Evolutionary conservation across 2,329 filamentous ascomycete species (phyloP), one percentile per base, ranked within the genome.

Genomic region (Penicillium verrucosum): DNA sequence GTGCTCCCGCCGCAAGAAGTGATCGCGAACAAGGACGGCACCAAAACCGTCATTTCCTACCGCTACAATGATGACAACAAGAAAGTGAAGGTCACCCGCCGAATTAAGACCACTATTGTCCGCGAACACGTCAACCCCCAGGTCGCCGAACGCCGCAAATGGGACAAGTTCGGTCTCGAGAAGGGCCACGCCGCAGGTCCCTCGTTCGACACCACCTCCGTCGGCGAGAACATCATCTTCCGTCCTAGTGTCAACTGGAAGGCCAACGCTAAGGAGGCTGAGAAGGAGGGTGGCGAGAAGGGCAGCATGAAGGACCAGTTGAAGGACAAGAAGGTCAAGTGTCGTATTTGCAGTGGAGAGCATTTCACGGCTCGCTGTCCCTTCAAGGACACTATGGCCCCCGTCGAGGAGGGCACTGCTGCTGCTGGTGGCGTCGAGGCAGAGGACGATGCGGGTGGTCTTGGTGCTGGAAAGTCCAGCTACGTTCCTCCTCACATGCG

Each of bases 241-340:
- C 84, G 90, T 64, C 94, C 93, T 38, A 89, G 86, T 74, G 85
- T 90, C 68, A 96, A 95, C 83, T 99, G 92, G 92, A 93, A 92
- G 81, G 90, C 90, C 65, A 88, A 89, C 74, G 90, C 90, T 79
- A 89, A 89, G 74, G 89, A 93, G 69, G 74, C 64, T n/a, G 75
- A 79, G 71, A 79, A 79, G 75, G 75, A 73, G 23, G 76, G 74
- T 48, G 70, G 71, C 60, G 75, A 77, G 79, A 84, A 85, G 79
- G 85, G 86, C 73, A 78, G 81, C 72, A 82, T 86, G 77, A 83
- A 85, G 74, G 81, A 84, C 61, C 80, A 83, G 70, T 83, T 97
- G 72, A 96, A 94, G 85, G 92, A 97, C 81, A 96, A 97, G 86
- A 95, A 97, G 82, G 95, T 99, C 83, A 97, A 97, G 85, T 99